These are phyloP conservation scores for Poa annua DNA, from an alignment of 176 grass and related monocot genomes.

Conservation along the genomic window DNA sequence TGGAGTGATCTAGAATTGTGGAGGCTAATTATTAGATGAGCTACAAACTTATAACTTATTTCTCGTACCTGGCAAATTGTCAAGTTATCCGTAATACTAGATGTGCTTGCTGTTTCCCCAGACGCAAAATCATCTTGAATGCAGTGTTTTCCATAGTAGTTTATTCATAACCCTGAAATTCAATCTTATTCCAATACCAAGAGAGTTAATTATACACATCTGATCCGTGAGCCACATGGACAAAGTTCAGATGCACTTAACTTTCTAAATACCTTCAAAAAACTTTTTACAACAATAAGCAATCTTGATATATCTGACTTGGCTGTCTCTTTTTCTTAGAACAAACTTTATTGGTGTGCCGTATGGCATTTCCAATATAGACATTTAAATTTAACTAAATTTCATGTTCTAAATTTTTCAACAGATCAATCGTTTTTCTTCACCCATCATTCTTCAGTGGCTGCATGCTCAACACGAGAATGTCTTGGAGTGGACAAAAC, in stretches of 20 bases:
- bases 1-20: slow-evolving; percentile 16
- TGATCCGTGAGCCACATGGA: background rate
- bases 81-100: slow-evolving; percentile 13
- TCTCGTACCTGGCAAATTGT: background rate
- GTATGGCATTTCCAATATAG: slow-evolving; percentile 22
- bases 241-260: slow-evolving; percentile 31
- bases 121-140: slow-evolving; percentile 2
- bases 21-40: slow-evolving; percentile 10
- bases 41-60: slow-evolving; percentile 7
- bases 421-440: slow-evolving; percentile 64
- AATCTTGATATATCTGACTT: background rate
- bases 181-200: background rate
- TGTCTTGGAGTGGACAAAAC: slow-evolving; percentile 88
- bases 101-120: slow-evolving; percentile 12
- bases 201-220: background rate
- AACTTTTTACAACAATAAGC: background rate
- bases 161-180: slow-evolving; percentile 12
- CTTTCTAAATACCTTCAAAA: slow-evolving; percentile 17
- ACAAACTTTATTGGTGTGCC: background rate
- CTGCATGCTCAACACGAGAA: slow-evolving; percentile 83
- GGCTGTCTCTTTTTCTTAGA: background rate
- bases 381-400: slow-evolving; percentile 21
- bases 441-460: slow-evolving; percentile 89
- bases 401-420: slow-evolving; percentile 39
- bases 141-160: background rate